Evolutionary conservation across 1,284 basidiomycete species (phyloP).

Genomic region (Cryptococcus sp.): DNA sequence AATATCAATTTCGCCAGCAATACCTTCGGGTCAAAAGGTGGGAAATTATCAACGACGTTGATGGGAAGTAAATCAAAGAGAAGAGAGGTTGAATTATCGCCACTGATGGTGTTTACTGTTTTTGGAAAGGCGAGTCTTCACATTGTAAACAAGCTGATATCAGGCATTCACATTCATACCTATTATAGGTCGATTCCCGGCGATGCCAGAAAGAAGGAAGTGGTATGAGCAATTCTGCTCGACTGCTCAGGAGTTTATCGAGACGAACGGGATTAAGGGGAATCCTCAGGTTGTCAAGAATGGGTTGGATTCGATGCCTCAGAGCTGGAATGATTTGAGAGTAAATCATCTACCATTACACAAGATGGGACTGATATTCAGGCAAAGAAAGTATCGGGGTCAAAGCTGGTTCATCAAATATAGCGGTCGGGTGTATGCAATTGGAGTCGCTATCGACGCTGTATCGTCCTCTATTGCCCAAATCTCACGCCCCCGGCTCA

Average conservation of each 20-base stretch:
- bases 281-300: conserved; percentile 18
- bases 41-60: conserved; percentile 8
- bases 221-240: conserved; percentile 8
- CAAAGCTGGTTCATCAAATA: conserved; percentile 33
- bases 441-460: too few relatives aligned
- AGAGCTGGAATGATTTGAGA: conserved; percentile 14
- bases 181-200: conserved; percentile 9
- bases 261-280: conserved; percentile 17
- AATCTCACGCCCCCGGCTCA: too few relatives aligned
- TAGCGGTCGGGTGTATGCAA: too few relatives aligned
- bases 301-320: conserved; percentile 17
- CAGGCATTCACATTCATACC: conserved; percentile 29
- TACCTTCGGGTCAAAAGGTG: conserved; percentile 8
- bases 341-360: conserved; percentile 1
- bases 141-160: not conserved
- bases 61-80: conserved; percentile 9
- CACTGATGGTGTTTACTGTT: conserved; percentile 28
- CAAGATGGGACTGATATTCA: conserved; percentile 7
- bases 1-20: conserved; percentile 8
- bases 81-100: conserved; percentile 19
- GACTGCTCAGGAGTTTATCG: conserved; percentile 15
- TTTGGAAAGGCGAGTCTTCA: conserved; percentile 18
- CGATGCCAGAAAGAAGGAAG: conserved; percentile 5
- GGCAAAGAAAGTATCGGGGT: conserved; percentile 24
- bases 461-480: too few relatives aligned